Base-by-base conservation (phyloP, 208 protist genomes). In the Dictyostelium gargantuum region DNA sequence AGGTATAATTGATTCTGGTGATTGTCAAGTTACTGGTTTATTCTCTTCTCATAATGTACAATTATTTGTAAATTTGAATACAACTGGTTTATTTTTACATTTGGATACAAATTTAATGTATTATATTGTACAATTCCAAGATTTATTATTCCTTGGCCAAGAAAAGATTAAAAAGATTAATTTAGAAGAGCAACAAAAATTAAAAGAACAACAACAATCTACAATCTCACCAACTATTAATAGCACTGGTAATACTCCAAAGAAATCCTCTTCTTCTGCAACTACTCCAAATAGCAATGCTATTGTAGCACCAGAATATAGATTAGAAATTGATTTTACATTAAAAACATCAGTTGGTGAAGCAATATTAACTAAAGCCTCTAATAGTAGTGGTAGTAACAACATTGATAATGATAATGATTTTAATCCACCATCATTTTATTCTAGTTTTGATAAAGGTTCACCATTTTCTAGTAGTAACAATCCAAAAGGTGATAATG, bases 261-360 rank as follows among this genome's bases (percentile, higher is more conserved):
- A 46, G 40, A 40, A 29, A 56, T 9, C 40, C 19, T 73, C 58
- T 13, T 3, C 54, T 13, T 8, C 58, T 19, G 6, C n/a, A 63
- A 56, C 50, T 26, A 63, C 15, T 23, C 32, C 17, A 32, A 68
- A n/a, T 0, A 44, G 15, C 6, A 23, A 38, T 56, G 10, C 35
- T 40, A 35, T 17, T 10, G 1, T 10, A 35, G 8, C 56, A 19
- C 48, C 80, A 58, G 48, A 73, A 13, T 72, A 89, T 89, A 58
- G n/a, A 46, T 68, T 89, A 40, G 82, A 89, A 44, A 89, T 89
- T 89, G 82, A 89, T 21, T 89, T 89, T 21, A 54, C 82, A 38
- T 40, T 89, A 8, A 58, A 79, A 38, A 89, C 82, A 42, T 56
- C 48, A 13, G 26, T 48, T 68, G 82, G 82, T 66, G 82, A 89